Percentiles rank a stretch among this genome's conserved stretches.
Conservation (phyloP, 495 filamentous ascomycete species). For the Podospora fimiseda region DNA sequence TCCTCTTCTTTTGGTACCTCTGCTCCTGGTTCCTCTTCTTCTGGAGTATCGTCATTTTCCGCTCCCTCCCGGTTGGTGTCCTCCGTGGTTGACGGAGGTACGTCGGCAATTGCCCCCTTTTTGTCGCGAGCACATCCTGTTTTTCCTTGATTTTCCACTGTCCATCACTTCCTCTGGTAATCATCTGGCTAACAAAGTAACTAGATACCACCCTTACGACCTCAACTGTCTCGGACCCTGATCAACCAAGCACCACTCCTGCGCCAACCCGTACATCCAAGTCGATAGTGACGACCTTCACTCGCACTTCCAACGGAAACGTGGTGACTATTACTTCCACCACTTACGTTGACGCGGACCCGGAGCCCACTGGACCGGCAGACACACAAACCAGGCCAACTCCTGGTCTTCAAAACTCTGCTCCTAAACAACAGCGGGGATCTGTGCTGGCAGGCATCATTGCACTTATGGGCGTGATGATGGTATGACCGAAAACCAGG, state of each 20-base stretch:
- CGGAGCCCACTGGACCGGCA: conserved; percentile 5
- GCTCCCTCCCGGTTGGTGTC: conserved; percentile 10
- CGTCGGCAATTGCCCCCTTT: conserved; percentile 8
- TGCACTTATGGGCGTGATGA: conserved; percentile 18
- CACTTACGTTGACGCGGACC: conserved; percentile 20
- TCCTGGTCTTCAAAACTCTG: conserved; percentile 33
- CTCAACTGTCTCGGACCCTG: conserved; percentile 6
- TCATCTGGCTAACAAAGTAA: not conserved
- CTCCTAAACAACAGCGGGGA: conserved; percentile 11
- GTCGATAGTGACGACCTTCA: conserved; percentile 22
- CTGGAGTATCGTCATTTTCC: conserved; percentile 9
- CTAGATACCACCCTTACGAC: conserved; percentile 17
- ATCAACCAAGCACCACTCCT: conserved; percentile 4
- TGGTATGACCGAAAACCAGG: conserved; percentile 2
- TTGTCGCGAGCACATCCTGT: not conserved
- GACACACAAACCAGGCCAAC: conserved; percentile 6
- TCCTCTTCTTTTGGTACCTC: not conserved
- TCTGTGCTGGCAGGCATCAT: conserved; percentile 25
- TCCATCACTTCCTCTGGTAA: not conserved
- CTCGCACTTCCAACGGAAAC: conserved; percentile 34
- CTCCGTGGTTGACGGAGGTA: conserved; percentile 23
- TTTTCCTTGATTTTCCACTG: conserved; percentile 2
- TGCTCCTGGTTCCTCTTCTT: conserved; percentile 11
- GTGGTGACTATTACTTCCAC: conserved; percentile 25
- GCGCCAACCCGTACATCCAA: conserved; percentile 14